Evolutionary conservation across 805 yeast genomes (phyloP), one percentile per base, ranked within the genome.

Genomic region (Lipomyces lipofer): DNA sequence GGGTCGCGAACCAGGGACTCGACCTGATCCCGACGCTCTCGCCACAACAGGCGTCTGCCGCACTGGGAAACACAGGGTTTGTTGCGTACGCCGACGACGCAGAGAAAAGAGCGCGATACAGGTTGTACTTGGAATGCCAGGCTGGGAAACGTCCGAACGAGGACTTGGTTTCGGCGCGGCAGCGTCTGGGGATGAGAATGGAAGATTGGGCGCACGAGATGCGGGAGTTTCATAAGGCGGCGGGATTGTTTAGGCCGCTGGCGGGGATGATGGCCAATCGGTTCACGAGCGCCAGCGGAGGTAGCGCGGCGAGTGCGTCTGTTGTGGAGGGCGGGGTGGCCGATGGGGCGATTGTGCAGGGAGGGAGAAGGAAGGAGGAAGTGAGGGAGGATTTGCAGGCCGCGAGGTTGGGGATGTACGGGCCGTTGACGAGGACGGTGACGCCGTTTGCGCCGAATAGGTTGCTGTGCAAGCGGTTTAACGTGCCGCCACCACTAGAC

Each of bases 391-490:
- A 54, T 48, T 27, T 33, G 10, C 49, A 51, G 13, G 68, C 66
- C 3, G 68, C 69, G 3, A 38, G 24, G 15, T 17, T 43, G 27
- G 63, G 58, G 2, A 48, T 56, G 52, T 66, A 65, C 49, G 69
- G 66, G 3, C 52, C 57, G 3, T 52, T 55, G 24, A 66, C 70
- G 1, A 32, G 65, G 4, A 21, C 35, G 7, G 49, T 50, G 4
- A 47, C 49, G 13, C 30, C 33, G 2, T 67, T 64, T 51, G 36
- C 40, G 3, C 69, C 70, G 2, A 57, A 52, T 12, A 35, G 58
- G 10, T 52, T 67, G 15, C 60, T 67, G 3, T 63, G 67, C 51
- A 67, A 67, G 33, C 53, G 70, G 24, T 64, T 67, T 38, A 52
- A 51, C 8, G 59, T 67, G 10, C 33, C 52, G 24, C 53, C 38